phyloP scores from a whole-genome alignment of 2,329 filamentous ascomycete species.

The Penicillium griseofulvum region DNA sequence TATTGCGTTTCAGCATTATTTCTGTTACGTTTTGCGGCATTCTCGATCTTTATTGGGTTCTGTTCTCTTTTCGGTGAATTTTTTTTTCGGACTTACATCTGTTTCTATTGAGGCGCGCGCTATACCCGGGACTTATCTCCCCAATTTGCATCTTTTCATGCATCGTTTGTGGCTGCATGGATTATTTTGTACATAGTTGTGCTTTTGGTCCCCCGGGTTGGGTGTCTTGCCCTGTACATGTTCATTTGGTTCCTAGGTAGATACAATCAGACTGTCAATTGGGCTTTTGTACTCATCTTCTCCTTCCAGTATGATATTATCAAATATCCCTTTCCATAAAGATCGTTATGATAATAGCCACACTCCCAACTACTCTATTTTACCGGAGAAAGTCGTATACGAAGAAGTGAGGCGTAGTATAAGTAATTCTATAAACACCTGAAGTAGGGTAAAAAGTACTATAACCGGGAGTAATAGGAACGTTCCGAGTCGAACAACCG shows the following conservation, averaged over 20 bases:
- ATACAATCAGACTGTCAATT: conserved; percentile 8
- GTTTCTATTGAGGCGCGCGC: conserved; percentile 31
- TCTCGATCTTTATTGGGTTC: background rate
- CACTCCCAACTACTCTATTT: too few relatives aligned
- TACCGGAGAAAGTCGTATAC: too few relatives aligned
- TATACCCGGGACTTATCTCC: conserved; percentile 26
- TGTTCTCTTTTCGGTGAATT: conserved; percentile 7
- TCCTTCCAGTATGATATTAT: too few relatives aligned
- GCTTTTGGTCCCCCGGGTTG: conserved; percentile 15
- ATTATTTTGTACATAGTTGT: conserved; percentile 9
- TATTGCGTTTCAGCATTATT: conserved; percentile 1
- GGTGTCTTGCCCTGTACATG: conserved; percentile 10
- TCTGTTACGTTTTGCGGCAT: conserved; percentile 7
- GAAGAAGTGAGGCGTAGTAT: too few relatives aligned
- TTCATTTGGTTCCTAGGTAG: background rate
- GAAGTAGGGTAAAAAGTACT: too few relatives aligned
- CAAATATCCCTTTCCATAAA: too few relatives aligned
- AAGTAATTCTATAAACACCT: too few relatives aligned
- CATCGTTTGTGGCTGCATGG: background rate
- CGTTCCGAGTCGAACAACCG: too few relatives aligned
- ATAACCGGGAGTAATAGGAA: too few relatives aligned
- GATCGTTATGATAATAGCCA: too few relatives aligned
- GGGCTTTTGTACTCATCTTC: background rate
- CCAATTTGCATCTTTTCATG: conserved; percentile 9
- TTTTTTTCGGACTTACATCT: background rate